Evolutionary conservation across 139 green algal genomes (phyloP), one percentile per base, ranked within the genome.

Genomic region (Pycnococcus provasolii): DNA sequence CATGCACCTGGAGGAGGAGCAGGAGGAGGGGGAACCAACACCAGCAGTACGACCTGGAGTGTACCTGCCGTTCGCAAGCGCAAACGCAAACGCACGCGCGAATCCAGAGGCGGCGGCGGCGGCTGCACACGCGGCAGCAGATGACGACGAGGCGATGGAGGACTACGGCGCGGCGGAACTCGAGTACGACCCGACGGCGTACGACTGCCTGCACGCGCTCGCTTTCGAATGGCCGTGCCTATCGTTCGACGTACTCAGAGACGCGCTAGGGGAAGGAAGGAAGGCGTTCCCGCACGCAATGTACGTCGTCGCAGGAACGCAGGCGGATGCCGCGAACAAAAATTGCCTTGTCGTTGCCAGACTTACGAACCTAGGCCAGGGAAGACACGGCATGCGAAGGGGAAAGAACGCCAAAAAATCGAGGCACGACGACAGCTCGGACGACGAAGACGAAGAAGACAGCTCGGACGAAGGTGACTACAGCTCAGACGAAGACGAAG

Each of bases 141-240:
- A 26, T 0, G 90, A 87, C 0, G 70, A 85, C 59, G 75, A 85
- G 67, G 70, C 39, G 11, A 68, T 96, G 42, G 86, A 73, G 7
- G 91, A 92, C 44, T 26, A 60, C 53, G 53, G 15, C 6, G 92
- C 85, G 8, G 91, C 97, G 79, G 81, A 90, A 75, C 77, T 98
- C 53, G 80, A 94, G 59, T 98, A 96, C 73, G 92, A 98, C 74
- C 85, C 86, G 39, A 89, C 84, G 1, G 89, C 89, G 1, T 99
- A 99, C 72, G 87, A 97, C 72, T 98, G 88, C 79, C 71, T 97
- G 75, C 86, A 92, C 68, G 71, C 74, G 13, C 85, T 93, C 48
- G 73, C 58, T 15, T 76, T 95, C 54, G 85, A 92, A 54, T 99
- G 93, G 93, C 93, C 93, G 2, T 94, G 87, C 81, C 83, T 99